Percentiles rank a stretch among this genome's conserved stretches.
phyloP scores from a whole-genome alignment of 495 filamentous ascomycete genomes.

The Penicillium maclennaniae region DNA sequence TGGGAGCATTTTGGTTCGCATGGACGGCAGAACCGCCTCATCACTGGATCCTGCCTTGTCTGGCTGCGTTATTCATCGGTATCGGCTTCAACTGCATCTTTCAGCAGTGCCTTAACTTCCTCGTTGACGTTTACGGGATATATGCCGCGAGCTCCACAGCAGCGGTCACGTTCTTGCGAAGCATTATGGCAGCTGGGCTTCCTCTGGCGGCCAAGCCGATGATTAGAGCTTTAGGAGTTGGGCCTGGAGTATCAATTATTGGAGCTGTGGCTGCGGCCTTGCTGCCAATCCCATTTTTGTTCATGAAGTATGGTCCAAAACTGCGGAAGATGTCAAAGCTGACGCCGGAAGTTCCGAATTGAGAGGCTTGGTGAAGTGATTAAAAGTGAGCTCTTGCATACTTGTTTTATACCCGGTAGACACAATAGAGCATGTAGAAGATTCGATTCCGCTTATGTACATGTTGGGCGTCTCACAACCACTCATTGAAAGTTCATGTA shows the following conservation, averaged over 20 bases:
- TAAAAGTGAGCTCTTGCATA: not conserved
- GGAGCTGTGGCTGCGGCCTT: slow-evolving; percentile 29
- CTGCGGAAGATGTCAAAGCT: slow-evolving; percentile 29
- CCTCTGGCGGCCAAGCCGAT: slow-evolving; percentile 34
- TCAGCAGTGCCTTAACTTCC: slow-evolving; percentile 37
- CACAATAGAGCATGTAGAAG: not conserved
- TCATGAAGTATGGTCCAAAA: slow-evolving; percentile 30
- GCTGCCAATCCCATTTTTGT: slow-evolving; percentile 33
- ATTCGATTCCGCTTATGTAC: too few relatives aligned
- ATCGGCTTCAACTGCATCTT: slow-evolving; percentile 36
- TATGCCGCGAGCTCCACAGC: slow-evolving; percentile 35
- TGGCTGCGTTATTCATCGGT: slow-evolving; percentile 26
- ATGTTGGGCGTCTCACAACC: not conserved
- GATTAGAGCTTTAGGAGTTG: slow-evolving; percentile 29
- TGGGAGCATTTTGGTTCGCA: slow-evolving; percentile 45
- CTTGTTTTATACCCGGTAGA: not conserved
- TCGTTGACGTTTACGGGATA: slow-evolving; percentile 34
- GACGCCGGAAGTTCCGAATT: slow-evolving; percentile 1
- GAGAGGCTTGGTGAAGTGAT: not conserved
- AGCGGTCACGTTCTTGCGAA: slow-evolving; percentile 36
- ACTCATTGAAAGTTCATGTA: not conserved
- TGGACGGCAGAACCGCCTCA: slow-evolving; percentile 32
- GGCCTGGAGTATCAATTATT: slow-evolving; percentile 31
- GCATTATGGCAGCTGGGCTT: slow-evolving; percentile 31
- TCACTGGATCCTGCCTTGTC: slow-evolving; percentile 20